Percentiles rank a stretch among this genome's conserved stretches.
phyloP scores from a whole-genome alignment of 176 grass and related monocot genomes.

The Rhipidocladum racemiflorum region DNA sequence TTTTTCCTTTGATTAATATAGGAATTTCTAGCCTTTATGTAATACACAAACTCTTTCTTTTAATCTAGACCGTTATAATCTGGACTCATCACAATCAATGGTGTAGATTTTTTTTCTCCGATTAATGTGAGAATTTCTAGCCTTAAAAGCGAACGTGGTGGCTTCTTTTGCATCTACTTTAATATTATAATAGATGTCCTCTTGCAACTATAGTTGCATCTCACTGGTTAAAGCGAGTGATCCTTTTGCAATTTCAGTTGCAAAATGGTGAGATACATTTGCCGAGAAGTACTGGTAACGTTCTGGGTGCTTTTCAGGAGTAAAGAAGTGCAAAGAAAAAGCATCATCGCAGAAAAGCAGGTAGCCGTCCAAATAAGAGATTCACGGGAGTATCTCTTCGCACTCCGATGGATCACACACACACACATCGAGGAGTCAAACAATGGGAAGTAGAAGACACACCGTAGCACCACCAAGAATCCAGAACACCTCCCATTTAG shows the following conservation, averaged over 20 bases:
- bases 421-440: neutral
- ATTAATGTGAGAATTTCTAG: too few relatives aligned
- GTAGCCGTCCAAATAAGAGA: neutral
- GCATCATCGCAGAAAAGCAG: neutral
- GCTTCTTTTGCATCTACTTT: too few relatives aligned
- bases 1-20: too few relatives aligned
- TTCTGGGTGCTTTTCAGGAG: neutral
- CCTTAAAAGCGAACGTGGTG: too few relatives aligned
- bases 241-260: neutral
- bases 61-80: too few relatives aligned
- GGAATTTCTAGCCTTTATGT: too few relatives aligned
- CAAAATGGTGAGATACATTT: neutral
- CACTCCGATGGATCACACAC: slow-evolving; percentile 27
- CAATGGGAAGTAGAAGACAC: neutral
- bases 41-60: too few relatives aligned
- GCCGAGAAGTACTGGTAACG: neutral
- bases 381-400: slow-evolving; percentile 9
- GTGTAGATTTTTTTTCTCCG: too few relatives aligned
- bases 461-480: neutral
- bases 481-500: neutral
- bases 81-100: too few relatives aligned
- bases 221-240: neutral
- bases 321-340: neutral
- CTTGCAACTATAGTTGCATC: neutral
- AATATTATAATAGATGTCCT: too few relatives aligned